Evolutionary conservation across 176 grass and related monocot genomes (phyloP).

Genomic region (Miscanthus lutarioriparius): DNA sequence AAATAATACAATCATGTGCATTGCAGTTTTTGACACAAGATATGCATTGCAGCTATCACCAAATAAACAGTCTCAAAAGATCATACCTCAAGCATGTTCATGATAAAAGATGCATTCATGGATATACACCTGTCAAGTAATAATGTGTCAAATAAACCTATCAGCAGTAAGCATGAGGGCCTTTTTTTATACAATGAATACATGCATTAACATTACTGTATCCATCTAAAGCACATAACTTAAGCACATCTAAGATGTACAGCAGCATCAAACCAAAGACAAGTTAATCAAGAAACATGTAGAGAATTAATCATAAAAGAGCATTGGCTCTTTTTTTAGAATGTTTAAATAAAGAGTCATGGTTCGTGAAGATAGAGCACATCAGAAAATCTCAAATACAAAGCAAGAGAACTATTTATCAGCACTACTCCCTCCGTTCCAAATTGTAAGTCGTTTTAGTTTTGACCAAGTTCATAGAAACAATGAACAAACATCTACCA

Average conservation of each 20-base stretch:
- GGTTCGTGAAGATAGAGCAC: conserved; percentile 4
- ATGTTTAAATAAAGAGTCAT: not conserved
- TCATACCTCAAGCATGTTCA: conserved; percentile 96
- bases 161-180: conserved; percentile 27
- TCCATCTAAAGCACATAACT: conserved; percentile 8
- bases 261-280: conserved; percentile 16
- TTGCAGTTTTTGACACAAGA: conserved; percentile 9
- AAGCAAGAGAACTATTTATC: conserved; percentile 3
- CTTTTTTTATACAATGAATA: conserved; percentile 13
- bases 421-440: not conserved
- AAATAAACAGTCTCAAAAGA: conserved; percentile 27
- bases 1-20: conserved; percentile 14
- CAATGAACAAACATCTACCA: not conserved
- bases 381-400: not conserved
- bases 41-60: conserved; percentile 23
- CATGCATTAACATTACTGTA: conserved; percentile 15
- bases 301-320: conserved; percentile 11
- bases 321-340: not conserved
- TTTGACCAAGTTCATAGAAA: not conserved
- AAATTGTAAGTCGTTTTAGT: not conserved
- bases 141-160: conserved; percentile 41
- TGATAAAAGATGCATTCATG: conserved; percentile 87
- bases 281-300: conserved; percentile 10
- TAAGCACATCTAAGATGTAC: conserved; percentile 17
- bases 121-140: conserved; percentile 83